These are phyloP conservation scores for Xenoacremonium recifei DNA, from an alignment of 2,329 filamentous ascomycete genomes.

Conservation along the genomic window DNA sequence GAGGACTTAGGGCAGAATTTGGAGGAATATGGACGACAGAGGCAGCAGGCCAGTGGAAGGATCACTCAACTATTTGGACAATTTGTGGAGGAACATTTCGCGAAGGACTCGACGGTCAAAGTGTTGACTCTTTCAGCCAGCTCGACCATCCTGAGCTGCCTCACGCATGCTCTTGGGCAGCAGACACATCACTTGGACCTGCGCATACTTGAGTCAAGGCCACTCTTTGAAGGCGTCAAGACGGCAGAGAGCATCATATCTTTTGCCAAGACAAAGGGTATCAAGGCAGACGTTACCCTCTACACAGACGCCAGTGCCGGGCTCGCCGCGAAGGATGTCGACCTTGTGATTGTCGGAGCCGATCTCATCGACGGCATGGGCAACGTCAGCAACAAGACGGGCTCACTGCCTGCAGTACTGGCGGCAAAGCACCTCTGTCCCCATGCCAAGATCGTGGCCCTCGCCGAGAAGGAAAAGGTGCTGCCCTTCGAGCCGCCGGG, in stretches of 20 bases:
- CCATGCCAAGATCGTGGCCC: constrained; percentile 47
- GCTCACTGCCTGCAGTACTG: constrained; percentile 58
- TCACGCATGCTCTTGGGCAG: constrained; percentile 40
- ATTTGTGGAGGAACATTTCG: constrained; percentile 28
- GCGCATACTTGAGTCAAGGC: constrained; percentile 64
- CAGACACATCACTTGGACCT: constrained; percentile 47
- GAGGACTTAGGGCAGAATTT: constrained; percentile 19
- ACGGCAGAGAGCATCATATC: constrained; percentile 51
- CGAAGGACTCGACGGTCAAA: constrained; percentile 32
- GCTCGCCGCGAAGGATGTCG: constrained; percentile 47
- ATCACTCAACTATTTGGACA: constrained; percentile 35
- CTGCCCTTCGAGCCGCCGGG: constrained; percentile 40
- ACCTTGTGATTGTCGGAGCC: constrained; percentile 62
- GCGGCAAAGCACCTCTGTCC: constrained; percentile 50
- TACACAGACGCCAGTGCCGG: constrained; percentile 61
- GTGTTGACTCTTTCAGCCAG: constrained; percentile 63
- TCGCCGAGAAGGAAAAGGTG: constrained; percentile 63
- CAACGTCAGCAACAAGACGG: constrained; percentile 65
- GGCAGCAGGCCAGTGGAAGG: constrained; percentile 24
- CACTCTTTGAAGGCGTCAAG: constrained; percentile 62
- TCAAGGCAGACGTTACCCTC: constrained; percentile 39
- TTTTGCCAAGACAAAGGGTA: constrained; percentile 29
- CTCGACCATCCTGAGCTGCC: constrained; percentile 54
- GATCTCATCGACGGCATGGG: constrained; percentile 59
- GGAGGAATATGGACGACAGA: constrained; percentile 13